A percentile compares a stretch with the other conserved stretches of the same genome.
phyloP scores from a whole-genome alignment of 768 basidiomycete species.

The Podaxis pistillaris region DNA sequence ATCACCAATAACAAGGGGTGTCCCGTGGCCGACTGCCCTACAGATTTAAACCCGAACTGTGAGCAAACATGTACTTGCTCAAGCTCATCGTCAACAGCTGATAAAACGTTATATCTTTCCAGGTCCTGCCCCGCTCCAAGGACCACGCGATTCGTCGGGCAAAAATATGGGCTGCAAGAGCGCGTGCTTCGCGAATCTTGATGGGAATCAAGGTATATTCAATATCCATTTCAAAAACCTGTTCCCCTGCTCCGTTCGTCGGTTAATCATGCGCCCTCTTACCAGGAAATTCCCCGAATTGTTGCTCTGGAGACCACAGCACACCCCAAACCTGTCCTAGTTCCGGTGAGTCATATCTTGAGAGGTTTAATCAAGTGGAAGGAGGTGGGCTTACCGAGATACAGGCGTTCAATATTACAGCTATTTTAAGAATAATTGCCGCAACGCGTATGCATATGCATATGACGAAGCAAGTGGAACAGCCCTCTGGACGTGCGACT shows the following conservation, averaged over 20 bases:
- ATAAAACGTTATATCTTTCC: background rate
- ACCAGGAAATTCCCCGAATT: constrained; percentile 50
- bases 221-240: background rate
- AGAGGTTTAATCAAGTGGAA: constrained; percentile 17
- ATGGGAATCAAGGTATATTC: constrained; percentile 27
- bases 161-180: constrained; percentile 59
- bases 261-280: background rate
- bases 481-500: constrained; percentile 46
- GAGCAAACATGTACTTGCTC: background rate
- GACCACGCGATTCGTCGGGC: constrained; percentile 51
- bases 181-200: constrained; percentile 42
- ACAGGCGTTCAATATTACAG: constrained; percentile 28
- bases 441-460: constrained; percentile 44
- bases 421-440: constrained; percentile 34
- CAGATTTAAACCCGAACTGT: constrained; percentile 54
- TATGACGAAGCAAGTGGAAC: constrained; percentile 43
- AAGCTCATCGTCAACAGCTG: background rate
- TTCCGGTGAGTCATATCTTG: constrained; percentile 22
- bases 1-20: constrained; percentile 59
- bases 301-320: constrained; percentile 50
- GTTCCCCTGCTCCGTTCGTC: background rate
- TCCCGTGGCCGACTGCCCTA: constrained; percentile 51
- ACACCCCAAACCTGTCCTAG: constrained; percentile 48
- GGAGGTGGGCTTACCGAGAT: constrained; percentile 30
- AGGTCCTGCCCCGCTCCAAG: constrained; percentile 43